Conservation (phyloP, 176 grass and related monocot species). For the Juncus effusus region DNA sequence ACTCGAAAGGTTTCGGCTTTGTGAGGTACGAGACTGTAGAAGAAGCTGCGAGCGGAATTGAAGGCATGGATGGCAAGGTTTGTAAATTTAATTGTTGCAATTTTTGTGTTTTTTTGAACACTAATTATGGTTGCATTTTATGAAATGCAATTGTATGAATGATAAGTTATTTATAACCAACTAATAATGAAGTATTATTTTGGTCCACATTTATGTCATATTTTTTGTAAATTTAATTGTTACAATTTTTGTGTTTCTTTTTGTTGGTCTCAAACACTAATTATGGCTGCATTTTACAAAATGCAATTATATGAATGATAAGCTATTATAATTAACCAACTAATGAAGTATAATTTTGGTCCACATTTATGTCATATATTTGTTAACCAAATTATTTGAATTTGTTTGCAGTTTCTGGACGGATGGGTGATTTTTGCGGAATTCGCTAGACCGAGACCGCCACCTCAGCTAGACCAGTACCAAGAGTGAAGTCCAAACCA, state of each 20-base stretch:
- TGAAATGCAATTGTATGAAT: too few relatives aligned
- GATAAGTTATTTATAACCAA: too few relatives aligned
- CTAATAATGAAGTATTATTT: too few relatives aligned
- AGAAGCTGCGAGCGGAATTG: constrained; percentile 70
- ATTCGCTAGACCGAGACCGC: constrained; percentile 54
- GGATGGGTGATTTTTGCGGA: constrained; percentile 97
- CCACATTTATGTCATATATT: background rate
- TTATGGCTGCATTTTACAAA: too few relatives aligned
- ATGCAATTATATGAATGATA: too few relatives aligned
- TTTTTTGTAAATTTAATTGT: constrained; percentile 29
- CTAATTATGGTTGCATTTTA: background rate
- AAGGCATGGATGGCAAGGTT: constrained; percentile 97
- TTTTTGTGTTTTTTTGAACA: background rate
- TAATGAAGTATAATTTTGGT: too few relatives aligned
- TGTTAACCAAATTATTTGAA: background rate
- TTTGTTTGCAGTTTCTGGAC: constrained; percentile 62
- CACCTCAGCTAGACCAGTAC: constrained; percentile 26
- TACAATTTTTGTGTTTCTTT: background rate
- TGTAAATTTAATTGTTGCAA: background rate
- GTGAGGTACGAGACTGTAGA: constrained; percentile 61
- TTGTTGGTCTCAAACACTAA: constrained; percentile 41
- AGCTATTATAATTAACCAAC: too few relatives aligned
- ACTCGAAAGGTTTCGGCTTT: constrained; percentile 94
- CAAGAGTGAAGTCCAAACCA: too few relatives aligned
- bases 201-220: too few relatives aligned